Conservation (phyloP, 2,329 filamentous ascomycete genomes). For the Penicillium crustosum region DNA sequence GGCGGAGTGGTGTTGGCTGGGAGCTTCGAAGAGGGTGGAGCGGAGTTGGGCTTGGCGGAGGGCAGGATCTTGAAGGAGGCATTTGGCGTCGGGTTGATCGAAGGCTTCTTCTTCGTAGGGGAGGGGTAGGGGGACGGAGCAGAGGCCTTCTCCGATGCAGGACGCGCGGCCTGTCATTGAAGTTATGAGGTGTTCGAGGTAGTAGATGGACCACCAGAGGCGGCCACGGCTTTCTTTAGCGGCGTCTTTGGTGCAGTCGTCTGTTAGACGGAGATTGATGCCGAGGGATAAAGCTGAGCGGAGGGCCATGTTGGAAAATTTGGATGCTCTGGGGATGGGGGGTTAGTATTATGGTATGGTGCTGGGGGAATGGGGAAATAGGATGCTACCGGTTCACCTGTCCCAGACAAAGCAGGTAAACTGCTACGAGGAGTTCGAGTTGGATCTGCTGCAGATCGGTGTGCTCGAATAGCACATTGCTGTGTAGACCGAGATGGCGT, state of each 20-base stretch:
- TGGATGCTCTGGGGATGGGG: conserved; percentile 37
- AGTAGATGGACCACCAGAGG: conserved; percentile 47
- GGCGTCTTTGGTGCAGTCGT: conserved; percentile 33
- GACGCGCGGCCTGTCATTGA: conserved; percentile 45
- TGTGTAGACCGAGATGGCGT: conserved; percentile 37
- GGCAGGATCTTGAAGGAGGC: conserved; percentile 26
- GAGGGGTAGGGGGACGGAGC: conserved; percentile 39
- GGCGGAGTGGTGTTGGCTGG: conserved; percentile 5
- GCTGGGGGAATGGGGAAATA: not conserved
- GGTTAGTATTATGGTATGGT: not conserved
- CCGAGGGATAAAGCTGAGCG: conserved; percentile 43
- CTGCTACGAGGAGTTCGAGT: conserved; percentile 39
- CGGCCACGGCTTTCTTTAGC: conserved; percentile 44
- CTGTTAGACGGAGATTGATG: conserved; percentile 43
- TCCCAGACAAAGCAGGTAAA: conserved; percentile 42
- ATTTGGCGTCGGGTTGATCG: conserved; percentile 24
- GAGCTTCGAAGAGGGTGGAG: conserved; percentile 30
- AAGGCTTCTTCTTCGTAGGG: conserved; percentile 41
- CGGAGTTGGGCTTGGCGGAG: conserved; percentile 26
- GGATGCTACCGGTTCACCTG: conserved; percentile 44
- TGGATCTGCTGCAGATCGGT: conserved; percentile 47
- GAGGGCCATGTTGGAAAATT: conserved; percentile 42
- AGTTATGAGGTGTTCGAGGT: conserved; percentile 43
- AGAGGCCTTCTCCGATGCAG: conserved; percentile 40
- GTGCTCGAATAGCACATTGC: conserved; percentile 41